Conservation (phyloP, 2,329 filamentous ascomycete genomes). For the Aspergillus sp. region DNA sequence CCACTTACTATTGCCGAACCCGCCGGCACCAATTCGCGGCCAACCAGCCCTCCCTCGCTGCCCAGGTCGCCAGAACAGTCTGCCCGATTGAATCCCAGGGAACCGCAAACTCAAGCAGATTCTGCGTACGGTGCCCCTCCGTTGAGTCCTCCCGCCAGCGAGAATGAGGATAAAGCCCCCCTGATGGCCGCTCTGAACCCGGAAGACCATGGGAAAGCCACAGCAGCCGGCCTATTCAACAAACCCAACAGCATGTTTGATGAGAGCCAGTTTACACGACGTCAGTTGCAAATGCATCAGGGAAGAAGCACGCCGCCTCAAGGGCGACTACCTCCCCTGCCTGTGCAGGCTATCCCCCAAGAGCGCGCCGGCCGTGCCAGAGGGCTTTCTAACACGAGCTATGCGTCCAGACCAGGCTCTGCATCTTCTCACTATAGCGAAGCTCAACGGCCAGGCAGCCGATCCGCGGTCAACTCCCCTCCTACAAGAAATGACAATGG, state of each 20-base stretch:
- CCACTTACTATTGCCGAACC: constrained; percentile 35
- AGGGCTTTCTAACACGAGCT: constrained; percentile 41
- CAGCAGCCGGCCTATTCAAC: constrained; percentile 70
- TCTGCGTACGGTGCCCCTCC: constrained; percentile 52
- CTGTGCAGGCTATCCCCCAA: constrained; percentile 23
- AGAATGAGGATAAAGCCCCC: constrained; percentile 66
- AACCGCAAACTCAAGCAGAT: constrained; percentile 3
- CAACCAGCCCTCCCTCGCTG: constrained; percentile 48
- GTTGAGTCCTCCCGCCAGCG: constrained; percentile 70
- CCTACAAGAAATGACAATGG: constrained; percentile 27
- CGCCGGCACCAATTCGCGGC: constrained; percentile 19
- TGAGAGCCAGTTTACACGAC: constrained; percentile 79
- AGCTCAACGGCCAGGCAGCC: constrained; percentile 27
- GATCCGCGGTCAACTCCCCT: constrained; percentile 31
- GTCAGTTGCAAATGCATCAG: constrained; percentile 78
- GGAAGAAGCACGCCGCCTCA: constrained; percentile 64
- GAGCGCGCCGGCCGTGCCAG: constrained; percentile 31
- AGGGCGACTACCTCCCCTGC: constrained; percentile 32
- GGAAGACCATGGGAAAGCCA: constrained; percentile 78
- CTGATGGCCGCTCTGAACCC: constrained; percentile 68
- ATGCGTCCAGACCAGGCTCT: constrained; percentile 41
- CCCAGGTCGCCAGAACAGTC: constrained; percentile 41
- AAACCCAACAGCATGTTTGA: constrained; percentile 77
- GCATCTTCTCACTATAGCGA: constrained; percentile 42
- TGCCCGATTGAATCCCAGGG: constrained; percentile 18